Conservation (phyloP, 441 rosid genomes). For the Croton laevigatus region DNA sequence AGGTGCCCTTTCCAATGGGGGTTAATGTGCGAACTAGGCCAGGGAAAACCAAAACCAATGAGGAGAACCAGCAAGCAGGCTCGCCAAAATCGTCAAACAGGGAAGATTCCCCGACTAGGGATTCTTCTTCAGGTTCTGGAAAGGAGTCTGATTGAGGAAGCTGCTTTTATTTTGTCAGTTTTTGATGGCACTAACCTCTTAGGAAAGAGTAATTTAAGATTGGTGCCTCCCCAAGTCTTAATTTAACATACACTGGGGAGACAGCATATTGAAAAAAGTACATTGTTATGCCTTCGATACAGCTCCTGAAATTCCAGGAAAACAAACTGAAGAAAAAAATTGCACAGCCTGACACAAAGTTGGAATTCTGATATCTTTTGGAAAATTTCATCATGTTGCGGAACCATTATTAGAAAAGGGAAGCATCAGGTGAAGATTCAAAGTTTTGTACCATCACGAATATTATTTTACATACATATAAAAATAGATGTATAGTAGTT, state of each 20-base stretch:
- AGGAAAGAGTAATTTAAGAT: slow-evolving; percentile 23
- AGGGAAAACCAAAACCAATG: slow-evolving; percentile 36
- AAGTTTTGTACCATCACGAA: slow-evolving; percentile 39
- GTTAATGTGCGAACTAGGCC: slow-evolving; percentile 48
- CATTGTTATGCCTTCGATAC: slow-evolving; percentile 9
- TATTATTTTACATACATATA: neutral
- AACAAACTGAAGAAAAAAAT: neutral
- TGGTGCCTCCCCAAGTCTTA: slow-evolving; percentile 19
- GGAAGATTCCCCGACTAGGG: slow-evolving; percentile 37
- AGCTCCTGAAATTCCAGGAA: slow-evolving; percentile 16
- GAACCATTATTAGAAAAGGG: slow-evolving; percentile 15
- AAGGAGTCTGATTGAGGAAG: slow-evolving; percentile 42
- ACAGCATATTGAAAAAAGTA: neutral
- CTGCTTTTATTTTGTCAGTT: neutral
- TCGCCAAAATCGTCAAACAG: slow-evolving; percentile 22
- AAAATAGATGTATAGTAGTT: slow-evolving; percentile 21
- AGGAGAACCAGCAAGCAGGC: slow-evolving; percentile 37
- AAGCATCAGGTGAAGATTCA: slow-evolving; percentile 33
- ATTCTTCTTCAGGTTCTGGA: slow-evolving; percentile 32
- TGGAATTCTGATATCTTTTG: slow-evolving; percentile 13
- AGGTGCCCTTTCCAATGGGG: slow-evolving; percentile 73
- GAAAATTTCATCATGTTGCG: slow-evolving; percentile 9
- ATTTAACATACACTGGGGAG: slow-evolving; percentile 2
- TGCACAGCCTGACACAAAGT: slow-evolving; percentile 3
- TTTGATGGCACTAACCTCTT: slow-evolving; percentile 39